phyloP scores from a whole-genome alignment of 495 filamentous ascomycete genomes.

The Lophium mytilinum region DNA sequence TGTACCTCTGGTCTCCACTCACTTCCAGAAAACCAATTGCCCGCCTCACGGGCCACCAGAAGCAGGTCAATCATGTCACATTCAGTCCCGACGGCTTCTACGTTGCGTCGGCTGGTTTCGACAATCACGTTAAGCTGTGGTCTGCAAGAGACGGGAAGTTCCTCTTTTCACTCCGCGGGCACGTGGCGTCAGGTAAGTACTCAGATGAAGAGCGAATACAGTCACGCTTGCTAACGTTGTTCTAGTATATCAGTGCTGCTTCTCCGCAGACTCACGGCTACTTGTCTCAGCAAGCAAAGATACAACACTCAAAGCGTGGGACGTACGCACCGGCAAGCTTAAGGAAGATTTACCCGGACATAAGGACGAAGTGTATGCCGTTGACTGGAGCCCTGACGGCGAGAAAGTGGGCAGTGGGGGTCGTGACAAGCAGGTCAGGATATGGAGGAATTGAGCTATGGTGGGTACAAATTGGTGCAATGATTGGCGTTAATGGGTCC shows the following conservation, averaged over 20 bases:
- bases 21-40: slow-evolving; percentile 73
- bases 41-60: slow-evolving; percentile 87
- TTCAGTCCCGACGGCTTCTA: slow-evolving; percentile 83
- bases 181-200: slow-evolving; percentile 65
- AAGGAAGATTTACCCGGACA: slow-evolving; percentile 86
- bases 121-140: slow-evolving; percentile 91
- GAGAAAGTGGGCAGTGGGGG: slow-evolving; percentile 80
- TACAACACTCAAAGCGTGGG: slow-evolving; percentile 92
- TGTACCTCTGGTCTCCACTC: slow-evolving; percentile 90
- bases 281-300: slow-evolving; percentile 84
- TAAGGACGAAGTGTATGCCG: slow-evolving; percentile 87
- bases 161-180: slow-evolving; percentile 76
- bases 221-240: background rate
- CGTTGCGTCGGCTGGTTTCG: slow-evolving; percentile 83
- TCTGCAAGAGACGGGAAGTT: slow-evolving; percentile 67
- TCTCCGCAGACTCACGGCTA: slow-evolving; percentile 79
- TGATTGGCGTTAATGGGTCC: background rate
- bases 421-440: slow-evolving; percentile 81
- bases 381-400: slow-evolving; percentile 88
- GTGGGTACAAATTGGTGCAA: too few relatives aligned
- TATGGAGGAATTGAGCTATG: slow-evolving; percentile 63
- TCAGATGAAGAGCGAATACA: background rate
- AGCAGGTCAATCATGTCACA: slow-evolving; percentile 89
- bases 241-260: slow-evolving; percentile 71
- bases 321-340: slow-evolving; percentile 74